These are phyloP conservation scores for Chamaecyparis obtusa DNA, from an alignment of 75 land plant genomes.

Conservation along the genomic window DNA sequence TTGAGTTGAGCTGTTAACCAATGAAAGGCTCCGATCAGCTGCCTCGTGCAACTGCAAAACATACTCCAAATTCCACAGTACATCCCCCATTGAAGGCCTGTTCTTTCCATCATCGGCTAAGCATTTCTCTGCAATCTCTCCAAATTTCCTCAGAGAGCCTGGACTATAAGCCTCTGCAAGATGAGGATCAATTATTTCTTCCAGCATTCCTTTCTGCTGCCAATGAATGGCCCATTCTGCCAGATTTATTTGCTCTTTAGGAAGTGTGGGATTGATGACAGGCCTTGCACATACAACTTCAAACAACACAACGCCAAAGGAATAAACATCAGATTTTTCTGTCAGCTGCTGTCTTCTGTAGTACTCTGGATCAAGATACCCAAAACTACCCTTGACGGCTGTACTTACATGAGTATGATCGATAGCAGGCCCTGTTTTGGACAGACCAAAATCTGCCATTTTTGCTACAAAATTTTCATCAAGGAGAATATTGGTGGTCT, in stretches of 20 bases:
- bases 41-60: slow-evolving; percentile 11
- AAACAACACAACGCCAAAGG: slow-evolving; percentile 42
- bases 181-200: slow-evolving; percentile 30
- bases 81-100: slow-evolving; percentile 41
- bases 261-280: slow-evolving; percentile 37
- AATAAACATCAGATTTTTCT: slow-evolving; percentile 35
- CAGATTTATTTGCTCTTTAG: slow-evolving; percentile 26
- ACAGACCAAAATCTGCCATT: slow-evolving; percentile 30
- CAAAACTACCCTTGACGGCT: slow-evolving; percentile 35
- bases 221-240: slow-evolving; percentile 41
- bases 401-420: slow-evolving; percentile 34
- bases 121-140: slow-evolving; percentile 36
- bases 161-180: slow-evolving; percentile 18
- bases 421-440: slow-evolving; percentile 18
- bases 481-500: slow-evolving; percentile 34
- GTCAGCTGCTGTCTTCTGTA: slow-evolving; percentile 27
- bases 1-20: neutral
- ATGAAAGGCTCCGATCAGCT: neutral
- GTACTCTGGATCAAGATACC: slow-evolving; percentile 30
- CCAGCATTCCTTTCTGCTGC: slow-evolving; percentile 33
- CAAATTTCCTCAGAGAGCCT: slow-evolving; percentile 30
- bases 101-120: slow-evolving; percentile 33
- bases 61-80: slow-evolving; percentile 41
- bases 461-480: slow-evolving; percentile 33
- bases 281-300: slow-evolving; percentile 45